Percentiles rank a stretch among this genome's conserved stretches.
These are phyloP conservation scores for Singerocomus inundabilis DNA, from an alignment of 1,284 basidiomycete species.

Conservation along the genomic window DNA sequence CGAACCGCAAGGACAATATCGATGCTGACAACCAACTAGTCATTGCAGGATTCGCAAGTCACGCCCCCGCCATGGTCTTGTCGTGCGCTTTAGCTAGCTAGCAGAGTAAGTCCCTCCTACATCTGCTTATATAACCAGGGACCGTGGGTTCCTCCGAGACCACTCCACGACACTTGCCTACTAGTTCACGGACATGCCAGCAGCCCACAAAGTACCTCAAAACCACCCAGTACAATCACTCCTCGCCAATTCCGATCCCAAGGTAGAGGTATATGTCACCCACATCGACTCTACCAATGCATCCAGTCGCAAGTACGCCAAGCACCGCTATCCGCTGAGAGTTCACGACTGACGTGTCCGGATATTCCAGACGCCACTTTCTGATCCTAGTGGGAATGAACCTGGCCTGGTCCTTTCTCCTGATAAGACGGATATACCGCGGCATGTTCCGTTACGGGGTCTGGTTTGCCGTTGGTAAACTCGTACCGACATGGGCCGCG, in stretches of 20 bases:
- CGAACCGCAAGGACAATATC: no score
- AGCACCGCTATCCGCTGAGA: not conserved
- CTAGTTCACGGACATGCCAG: conserved; percentile 21
- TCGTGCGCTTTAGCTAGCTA: no score
- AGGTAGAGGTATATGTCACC: conserved; percentile 31
- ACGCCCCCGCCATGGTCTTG: no score
- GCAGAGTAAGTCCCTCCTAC: no score
- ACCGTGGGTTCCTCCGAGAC: not conserved
- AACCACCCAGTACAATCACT: conserved; percentile 26
- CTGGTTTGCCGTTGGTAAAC: conserved; percentile 24
- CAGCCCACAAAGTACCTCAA: conserved; percentile 25
- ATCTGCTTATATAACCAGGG: conserved; percentile 21
- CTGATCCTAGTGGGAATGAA: conserved; percentile 27
- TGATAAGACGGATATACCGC: conserved; percentile 22
- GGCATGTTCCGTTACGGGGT: conserved; percentile 31
- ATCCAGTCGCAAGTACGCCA: conserved; percentile 26
- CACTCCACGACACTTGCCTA: conserved; percentile 2
- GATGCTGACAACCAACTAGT: no score
- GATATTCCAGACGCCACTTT: conserved; percentile 26
- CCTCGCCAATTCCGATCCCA: conserved; percentile 16
- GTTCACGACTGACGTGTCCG: conserved; percentile 8
- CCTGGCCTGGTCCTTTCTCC: conserved; percentile 24
- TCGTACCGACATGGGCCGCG: conserved; percentile 13
- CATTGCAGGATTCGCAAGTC: no score
- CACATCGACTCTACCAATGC: conserved; percentile 25